A percentile compares a stretch with the other conserved stretches of the same genome.
phyloP scores from a whole-genome alignment of 805 yeast species.

The Wickerhamiella kazuoi region DNA sequence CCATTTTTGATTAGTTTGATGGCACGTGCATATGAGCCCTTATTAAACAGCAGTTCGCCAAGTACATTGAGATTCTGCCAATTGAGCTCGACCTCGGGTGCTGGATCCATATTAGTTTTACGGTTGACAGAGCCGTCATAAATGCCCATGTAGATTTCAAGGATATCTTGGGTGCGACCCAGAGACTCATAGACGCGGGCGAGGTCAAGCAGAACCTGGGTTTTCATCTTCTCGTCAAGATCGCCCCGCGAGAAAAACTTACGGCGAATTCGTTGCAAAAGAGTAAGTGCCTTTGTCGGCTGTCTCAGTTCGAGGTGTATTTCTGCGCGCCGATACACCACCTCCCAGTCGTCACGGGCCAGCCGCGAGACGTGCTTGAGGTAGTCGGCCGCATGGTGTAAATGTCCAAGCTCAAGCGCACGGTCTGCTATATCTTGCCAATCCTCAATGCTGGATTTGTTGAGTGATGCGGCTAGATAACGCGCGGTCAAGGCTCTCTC shows the following conservation, averaged over 20 bases:
- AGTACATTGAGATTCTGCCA: constrained; percentile 83
- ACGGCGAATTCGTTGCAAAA: constrained; percentile 12
- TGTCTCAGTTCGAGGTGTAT: constrained; percentile 17
- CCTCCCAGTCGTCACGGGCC: constrained; percentile 64
- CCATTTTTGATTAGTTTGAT: constrained; percentile 48
- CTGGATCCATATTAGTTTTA: constrained; percentile 12
- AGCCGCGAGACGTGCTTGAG: constrained; percentile 67
- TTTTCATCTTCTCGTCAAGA: constrained; percentile 31
- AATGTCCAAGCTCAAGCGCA: constrained; percentile 44
- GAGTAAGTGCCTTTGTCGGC: constrained; percentile 14
- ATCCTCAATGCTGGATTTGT: constrained; percentile 59
- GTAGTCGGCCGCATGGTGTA: constrained; percentile 40
- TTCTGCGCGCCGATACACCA: constrained; percentile 57
- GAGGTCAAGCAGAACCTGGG: constrained; percentile 15
- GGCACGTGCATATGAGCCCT: constrained; percentile 25
- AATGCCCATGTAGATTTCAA: constrained; percentile 9
- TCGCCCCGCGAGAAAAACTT: constrained; percentile 7
- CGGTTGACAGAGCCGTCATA: constrained; percentile 11
- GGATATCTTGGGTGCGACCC: constrained; percentile 12
- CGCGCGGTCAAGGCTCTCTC: constrained; percentile 21
- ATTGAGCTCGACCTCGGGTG: constrained; percentile 32
- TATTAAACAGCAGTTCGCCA: constrained; percentile 53
- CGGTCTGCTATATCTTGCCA: constrained; percentile 81
- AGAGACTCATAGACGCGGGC: constrained; percentile 10
- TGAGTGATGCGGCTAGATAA: constrained; percentile 45